Percentiles rank a stretch among this genome's conserved stretches.
phyloP scores from a whole-genome alignment of 805 yeast species.

The Myxozyma monticola region DNA sequence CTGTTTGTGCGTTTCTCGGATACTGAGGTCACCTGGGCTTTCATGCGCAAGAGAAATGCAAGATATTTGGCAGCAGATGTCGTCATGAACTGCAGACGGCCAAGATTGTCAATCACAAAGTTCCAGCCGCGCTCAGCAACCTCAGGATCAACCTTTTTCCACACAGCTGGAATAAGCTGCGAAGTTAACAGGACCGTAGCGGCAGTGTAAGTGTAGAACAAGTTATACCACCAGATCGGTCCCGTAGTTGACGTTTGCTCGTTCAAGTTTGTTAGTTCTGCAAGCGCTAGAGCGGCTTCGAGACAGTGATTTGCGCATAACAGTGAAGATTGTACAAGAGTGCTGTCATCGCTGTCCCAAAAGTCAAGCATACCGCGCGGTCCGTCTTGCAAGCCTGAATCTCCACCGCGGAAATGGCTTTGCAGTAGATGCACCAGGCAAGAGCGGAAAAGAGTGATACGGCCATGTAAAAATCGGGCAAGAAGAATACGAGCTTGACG shows the following conservation, averaged over 20 bases:
- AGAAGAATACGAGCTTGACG: background rate
- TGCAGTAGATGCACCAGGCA: background rate
- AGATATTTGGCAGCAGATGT: background rate
- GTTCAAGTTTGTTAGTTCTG: slow-evolving; percentile 18
- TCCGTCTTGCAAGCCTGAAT: background rate
- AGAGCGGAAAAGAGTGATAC: background rate
- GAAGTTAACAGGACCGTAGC: slow-evolving; percentile 34
- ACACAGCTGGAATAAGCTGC: slow-evolving; percentile 32
- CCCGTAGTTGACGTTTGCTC: slow-evolving; percentile 10
- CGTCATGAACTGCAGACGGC: background rate
- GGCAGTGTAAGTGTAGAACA: slow-evolving; percentile 34
- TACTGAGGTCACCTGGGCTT: background rate
- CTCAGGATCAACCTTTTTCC: slow-evolving; percentile 18
- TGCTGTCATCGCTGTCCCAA: background rate
- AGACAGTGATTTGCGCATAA: slow-evolving; percentile 17
- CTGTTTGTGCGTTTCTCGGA: background rate
- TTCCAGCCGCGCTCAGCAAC: slow-evolving; percentile 8
- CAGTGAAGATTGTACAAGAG: background rate
- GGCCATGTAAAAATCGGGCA: background rate
- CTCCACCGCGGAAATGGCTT: background rate
- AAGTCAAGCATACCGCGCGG: background rate
- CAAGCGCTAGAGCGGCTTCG: slow-evolving; percentile 23
- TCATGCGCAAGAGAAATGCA: background rate
- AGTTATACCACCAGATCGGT: slow-evolving; percentile 35
- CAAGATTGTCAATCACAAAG: background rate